Evolutionary conservation across 306 rosid genomes (phyloP), one percentile per base, ranked within the genome.

Genomic region (Prunus armeniaca): DNA sequence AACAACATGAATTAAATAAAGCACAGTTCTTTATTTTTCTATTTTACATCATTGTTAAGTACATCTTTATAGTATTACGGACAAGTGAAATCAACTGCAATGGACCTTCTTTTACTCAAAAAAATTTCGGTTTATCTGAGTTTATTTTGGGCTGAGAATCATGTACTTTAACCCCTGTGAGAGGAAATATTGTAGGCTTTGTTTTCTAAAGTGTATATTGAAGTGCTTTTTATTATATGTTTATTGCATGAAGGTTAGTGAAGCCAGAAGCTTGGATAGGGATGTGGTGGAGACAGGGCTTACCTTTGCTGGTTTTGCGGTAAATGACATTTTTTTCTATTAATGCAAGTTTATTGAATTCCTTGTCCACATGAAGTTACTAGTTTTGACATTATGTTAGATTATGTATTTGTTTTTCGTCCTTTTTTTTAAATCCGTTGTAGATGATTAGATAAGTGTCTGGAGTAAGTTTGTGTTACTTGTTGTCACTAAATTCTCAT

Each of bases 251-350:
- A 88, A 95, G 99, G 98, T 95, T 85, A 90, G 98, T 83, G 99
- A 92, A 92, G 99, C 98, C 72, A 88, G 99, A 89, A 86, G 91
- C 93, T 75, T 95, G 97, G 99, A 95, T 65, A 90, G 99, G 90
- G 99, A 92, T 77, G 49, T 72, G n/a, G 99, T 91, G 79, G 99
- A 95, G 90, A 95, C 74, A 76, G 90, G 85, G 67, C 97, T 95
- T 73, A 89, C 82, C 67, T 95, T 95, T 81, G 89, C 97, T 43
- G 99, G 99, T 79, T 95, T 95, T 89, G 99, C 93, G 90, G 99
- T 95, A 89, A 88, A 47, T 52, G 38, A 55, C 43, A 50, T 54
- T 79, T 72, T 14, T 60, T 67, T 67, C 64, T 52, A 32, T 22
- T 54, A 15, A 10, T 47, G 51, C 14, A 47, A 47, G 15, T 47